Evolutionary conservation across 202 grass and related monocot genomes (phyloP), one percentile per base, ranked within the genome.

Genomic region (Panicum hallii): DNA sequence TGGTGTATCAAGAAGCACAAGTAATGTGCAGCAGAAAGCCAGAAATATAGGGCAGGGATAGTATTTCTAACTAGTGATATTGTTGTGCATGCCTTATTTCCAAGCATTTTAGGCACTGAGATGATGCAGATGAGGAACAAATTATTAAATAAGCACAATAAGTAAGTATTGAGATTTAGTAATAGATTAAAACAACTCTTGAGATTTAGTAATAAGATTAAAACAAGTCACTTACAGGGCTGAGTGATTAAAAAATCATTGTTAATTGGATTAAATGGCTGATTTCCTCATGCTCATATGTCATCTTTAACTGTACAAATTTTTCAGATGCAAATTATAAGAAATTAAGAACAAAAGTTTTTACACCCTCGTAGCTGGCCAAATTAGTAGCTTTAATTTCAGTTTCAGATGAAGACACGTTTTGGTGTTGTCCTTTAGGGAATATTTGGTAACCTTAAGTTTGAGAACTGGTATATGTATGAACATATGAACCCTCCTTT

Each of bases 341-440:
- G 20, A 32, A 70, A 43, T 80, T 77, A 4, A 23, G 44, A 75
- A 75, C 42, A 23, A 7, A 62, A 32, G 5, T 3, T 5, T 60
- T 77, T 73, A 7, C 12, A 30, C 0, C 45, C 23, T 73, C 17
- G 7, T 54, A 78, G 73, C 48, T 13, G 48, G 30, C 49, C 20
- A 58, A 58, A n/a, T 50, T 63, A 52, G 30, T 68, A 26, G 9
- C 52, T 90, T 54, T 62, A 36, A 49, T 68, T 83, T 82, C 30
- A 73, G 72, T 68, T 83, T 82, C 30, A 73, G 72, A 78, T 49
- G 45, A 20, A 57, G 30, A 28, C 36, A 38, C 40, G 0, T 79
- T 47, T 28, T 52, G 3, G 36, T 13, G 36, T 4, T 30, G 10
- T 75, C 22, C 67, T 73, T 34, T 65, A 65, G n/a, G 9, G 19